phyloP scores from a whole-genome alignment of 1,139 yeast genomes.

The Blastobotrys malaysiensis region DNA sequence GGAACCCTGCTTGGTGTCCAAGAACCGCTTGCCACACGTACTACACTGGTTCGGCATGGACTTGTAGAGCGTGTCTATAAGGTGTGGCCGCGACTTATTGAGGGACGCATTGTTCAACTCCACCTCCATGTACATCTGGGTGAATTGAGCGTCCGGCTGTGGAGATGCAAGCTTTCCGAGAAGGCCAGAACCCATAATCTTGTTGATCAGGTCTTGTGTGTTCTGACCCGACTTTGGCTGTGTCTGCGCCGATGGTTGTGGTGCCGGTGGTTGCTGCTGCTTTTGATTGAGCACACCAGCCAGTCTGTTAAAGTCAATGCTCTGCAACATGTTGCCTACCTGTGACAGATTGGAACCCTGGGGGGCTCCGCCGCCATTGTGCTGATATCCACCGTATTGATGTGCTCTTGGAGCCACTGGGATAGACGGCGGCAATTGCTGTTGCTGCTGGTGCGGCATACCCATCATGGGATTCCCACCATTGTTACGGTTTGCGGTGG shows the following conservation, averaged over 20 bases:
- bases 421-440: background rate
- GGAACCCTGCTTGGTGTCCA: slow-evolving; percentile 55
- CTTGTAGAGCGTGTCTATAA: slow-evolving; percentile 43
- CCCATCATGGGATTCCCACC: background rate
- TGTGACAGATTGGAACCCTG: background rate
- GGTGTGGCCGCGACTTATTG: slow-evolving; percentile 30
- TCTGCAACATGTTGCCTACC: background rate
- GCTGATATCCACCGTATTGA: background rate
- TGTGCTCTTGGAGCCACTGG: background rate
- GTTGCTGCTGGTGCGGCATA: too few relatives aligned
- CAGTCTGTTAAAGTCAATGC: background rate
- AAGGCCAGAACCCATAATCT: background rate
- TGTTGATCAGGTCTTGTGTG: background rate
- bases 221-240: slow-evolving; percentile 2
- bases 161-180: background rate
- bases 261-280: background rate
- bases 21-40: slow-evolving; percentile 84
- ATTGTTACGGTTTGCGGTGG: too few relatives aligned
- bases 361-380: background rate
- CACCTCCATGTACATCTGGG: slow-evolving; percentile 15
- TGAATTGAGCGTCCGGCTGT: background rate
- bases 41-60: slow-evolving; percentile 76
- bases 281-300: background rate
- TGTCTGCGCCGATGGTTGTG: background rate
- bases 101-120: slow-evolving; percentile 29